Conservation (phyloP, 2,329 filamentous ascomycete species). For the Penicillium sp. region DNA sequence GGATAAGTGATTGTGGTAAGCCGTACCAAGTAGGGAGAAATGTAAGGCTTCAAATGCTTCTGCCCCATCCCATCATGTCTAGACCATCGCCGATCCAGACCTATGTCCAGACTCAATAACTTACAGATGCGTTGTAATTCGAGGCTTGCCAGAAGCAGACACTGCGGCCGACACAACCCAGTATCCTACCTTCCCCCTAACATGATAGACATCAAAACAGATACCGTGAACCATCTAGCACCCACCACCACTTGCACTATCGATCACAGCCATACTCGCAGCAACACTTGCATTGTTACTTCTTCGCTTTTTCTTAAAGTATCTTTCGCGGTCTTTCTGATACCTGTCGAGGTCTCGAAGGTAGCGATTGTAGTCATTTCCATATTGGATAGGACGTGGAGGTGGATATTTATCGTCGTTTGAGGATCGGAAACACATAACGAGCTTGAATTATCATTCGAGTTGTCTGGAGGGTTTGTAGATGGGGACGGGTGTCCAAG, state of each 20-base stretch:
- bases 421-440: slow-evolving; percentile 10
- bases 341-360: slow-evolving; percentile 1
- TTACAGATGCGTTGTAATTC: too few species aligned
- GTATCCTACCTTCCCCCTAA: too few species aligned
- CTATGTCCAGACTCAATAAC: too few species aligned
- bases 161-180: too few species aligned
- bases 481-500: background rate
- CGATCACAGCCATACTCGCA: background rate
- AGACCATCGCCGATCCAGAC: too few species aligned
- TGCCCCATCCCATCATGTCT: too few species aligned
- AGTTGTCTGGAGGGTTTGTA: too few species aligned
- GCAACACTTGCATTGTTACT: background rate
- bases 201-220: too few species aligned
- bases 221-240: background rate
- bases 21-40: too few species aligned
- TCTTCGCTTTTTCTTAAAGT: background rate
- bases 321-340: background rate
- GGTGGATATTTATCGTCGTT: background rate
- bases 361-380: background rate
- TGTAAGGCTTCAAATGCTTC: background rate
- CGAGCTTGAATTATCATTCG: background rate
- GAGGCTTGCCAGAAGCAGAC: too few species aligned
- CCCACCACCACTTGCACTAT: background rate
- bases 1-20: background rate
- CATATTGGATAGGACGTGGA: background rate